phyloP scores from a whole-genome alignment of 2,329 filamentous ascomycete genomes.

The Fusarium coffeatum region DNA sequence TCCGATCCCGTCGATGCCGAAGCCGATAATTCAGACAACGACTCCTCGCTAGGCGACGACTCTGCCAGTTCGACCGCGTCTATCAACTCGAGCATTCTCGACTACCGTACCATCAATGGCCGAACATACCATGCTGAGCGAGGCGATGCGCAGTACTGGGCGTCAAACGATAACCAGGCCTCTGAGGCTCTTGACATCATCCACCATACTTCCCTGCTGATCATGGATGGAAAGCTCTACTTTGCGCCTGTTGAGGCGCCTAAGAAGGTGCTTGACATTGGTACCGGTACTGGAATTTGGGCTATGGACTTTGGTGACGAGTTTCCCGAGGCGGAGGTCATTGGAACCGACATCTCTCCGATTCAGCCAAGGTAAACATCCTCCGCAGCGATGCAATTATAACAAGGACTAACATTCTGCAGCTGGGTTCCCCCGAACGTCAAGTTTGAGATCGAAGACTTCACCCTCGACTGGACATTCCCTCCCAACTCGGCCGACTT shows the following conservation, averaged over 20 bases:
- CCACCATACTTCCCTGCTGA: constrained; percentile 29
- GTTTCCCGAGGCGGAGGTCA: constrained; percentile 59
- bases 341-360: constrained; percentile 67
- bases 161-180: constrained; percentile 34
- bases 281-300: constrained; percentile 54
- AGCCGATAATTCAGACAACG: constrained; percentile 6
- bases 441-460: constrained; percentile 54
- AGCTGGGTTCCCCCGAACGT: constrained; percentile 59
- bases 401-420: background rate
- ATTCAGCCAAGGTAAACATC: constrained; percentile 60
- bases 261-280: constrained; percentile 30
- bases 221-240: constrained; percentile 31
- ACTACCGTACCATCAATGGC: constrained; percentile 38
- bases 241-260: constrained; percentile 12
- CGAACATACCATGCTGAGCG: constrained; percentile 38
- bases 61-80: constrained; percentile 27
- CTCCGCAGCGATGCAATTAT: rapidly evolving
- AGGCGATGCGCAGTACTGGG: constrained; percentile 39
- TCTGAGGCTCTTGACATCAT: constrained; percentile 35
- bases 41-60: constrained; percentile 30
- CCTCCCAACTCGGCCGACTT: constrained; percentile 61
- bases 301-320: constrained; percentile 59
- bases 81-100: constrained; percentile 36
- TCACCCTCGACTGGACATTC: constrained; percentile 48
- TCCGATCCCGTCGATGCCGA: background rate